phyloP scores from a whole-genome alignment of 2,329 filamentous ascomycete genomes.

The Talaromyces atroroseus region DNA sequence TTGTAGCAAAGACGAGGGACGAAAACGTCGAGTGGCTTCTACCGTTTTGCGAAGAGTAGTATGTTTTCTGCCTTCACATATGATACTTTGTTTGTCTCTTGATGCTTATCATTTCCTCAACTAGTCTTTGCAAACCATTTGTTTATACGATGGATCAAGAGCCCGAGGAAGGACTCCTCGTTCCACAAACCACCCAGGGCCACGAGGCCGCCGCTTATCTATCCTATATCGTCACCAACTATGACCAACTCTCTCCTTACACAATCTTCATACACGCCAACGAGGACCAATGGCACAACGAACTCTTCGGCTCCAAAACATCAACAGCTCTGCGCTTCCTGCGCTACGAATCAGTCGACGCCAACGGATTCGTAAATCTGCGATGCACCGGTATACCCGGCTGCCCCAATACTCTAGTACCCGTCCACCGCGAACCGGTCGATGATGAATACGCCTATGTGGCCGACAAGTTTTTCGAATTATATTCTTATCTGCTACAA shows the following conservation, averaged over 20 bases:
- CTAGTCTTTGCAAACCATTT: slow-evolving; percentile 18
- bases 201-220: slow-evolving; percentile 60
- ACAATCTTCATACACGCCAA: slow-evolving; percentile 59
- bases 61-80: not conserved
- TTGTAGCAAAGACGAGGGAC: slow-evolving; percentile 9
- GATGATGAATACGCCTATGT: slow-evolving; percentile 16
- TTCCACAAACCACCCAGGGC: slow-evolving; percentile 39
- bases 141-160: slow-evolving; percentile 25
- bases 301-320: slow-evolving; percentile 36
- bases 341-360: slow-evolving; percentile 31
- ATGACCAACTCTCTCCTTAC: slow-evolving; percentile 54
- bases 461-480: slow-evolving; percentile 8
- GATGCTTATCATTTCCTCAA: not conserved
- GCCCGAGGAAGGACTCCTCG: slow-evolving; percentile 20
- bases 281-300: slow-evolving; percentile 54
- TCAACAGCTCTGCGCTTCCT: slow-evolving; percentile 25
- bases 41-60: slow-evolving; percentile 13
- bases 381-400: slow-evolving; percentile 33
- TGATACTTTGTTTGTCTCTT: not conserved
- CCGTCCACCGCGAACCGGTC: slow-evolving; percentile 24
- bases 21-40: slow-evolving; percentile 12
- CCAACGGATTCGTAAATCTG: slow-evolving; percentile 36
- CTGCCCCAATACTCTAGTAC: slow-evolving; percentile 36
- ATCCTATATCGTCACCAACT: slow-evolving; percentile 57
- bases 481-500: slow-evolving; percentile 12